Base-by-base conservation (phyloP, 2,329 filamentous ascomycete species). In the Beauveria rudraprayagi region DNA sequence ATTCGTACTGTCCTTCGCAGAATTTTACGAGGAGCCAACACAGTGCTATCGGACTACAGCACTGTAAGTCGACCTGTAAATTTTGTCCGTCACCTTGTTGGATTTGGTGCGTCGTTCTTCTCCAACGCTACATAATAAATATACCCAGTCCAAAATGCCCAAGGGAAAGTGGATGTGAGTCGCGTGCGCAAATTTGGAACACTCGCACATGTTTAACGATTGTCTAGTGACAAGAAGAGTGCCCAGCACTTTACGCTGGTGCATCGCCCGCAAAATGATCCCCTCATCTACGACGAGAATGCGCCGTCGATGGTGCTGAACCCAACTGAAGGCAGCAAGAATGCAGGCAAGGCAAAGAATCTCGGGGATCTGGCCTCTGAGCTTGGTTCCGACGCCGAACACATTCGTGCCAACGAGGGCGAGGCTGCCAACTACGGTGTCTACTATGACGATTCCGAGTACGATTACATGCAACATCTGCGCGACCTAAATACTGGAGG, bases 401-500 rank as follows among this genome's bases (percentile, higher is more conserved):
- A 76, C 63, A 85, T 96, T 66, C 87, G 92, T 67, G 83, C 85
- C 61, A 97, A 99, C 73, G 94, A 99, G 75, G 95, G 95, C 68
- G 92, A 99, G 77, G 94, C 95, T 9, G 94, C 95, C 66, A 90
- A 90, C 72, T 86, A 97, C 75, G 94, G 94, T 65, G 85, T 99
- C 65, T 99, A 90, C 80, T 99, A 83, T 74, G 95, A 99, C 75
- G 94, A 99, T 76, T 89, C 90, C 65, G 84, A 91, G 70, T 99
- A 99, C 76, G 94, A 99, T 75, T 99, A 99, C 77, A 99, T 99
- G 94, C 94, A 99, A 75, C 94, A 99, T 75, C 79, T 99, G 81
- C 89, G 92, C 60, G 94, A 97, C 68, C 78, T 99, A n/a, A 87
- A 87, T 61, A 75, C 79, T 48, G 91, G 83, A 6, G 84, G 84